Base-by-base conservation (phyloP, 108 stramenopile genomes). In the Seminavis robusta region DNA sequence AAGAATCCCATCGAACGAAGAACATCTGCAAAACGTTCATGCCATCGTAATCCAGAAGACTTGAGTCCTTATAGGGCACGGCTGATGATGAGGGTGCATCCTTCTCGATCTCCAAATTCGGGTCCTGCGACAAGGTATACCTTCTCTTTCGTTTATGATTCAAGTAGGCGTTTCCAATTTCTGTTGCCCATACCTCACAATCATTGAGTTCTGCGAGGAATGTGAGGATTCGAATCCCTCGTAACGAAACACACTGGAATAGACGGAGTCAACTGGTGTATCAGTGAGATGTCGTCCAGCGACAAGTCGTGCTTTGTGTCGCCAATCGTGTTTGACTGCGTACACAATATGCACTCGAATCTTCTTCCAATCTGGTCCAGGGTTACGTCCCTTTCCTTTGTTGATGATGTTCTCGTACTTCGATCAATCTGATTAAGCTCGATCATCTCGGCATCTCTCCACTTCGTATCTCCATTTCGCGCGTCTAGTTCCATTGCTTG, bases 81-180 rank as follows among this genome's bases (percentile, higher is more conserved):
- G 2, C 44, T 36, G 15, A 80, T 52, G 0, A 76, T 33, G 15
- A 76, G 39, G 1, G 44, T 25, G 7, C 66, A 56, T 0, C 71
- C 79, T 21, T 52, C 47, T 20, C 42, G 19, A 4, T 32, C 25
- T 15, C 62, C 67, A 50, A 75, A 80, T 31, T 75, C 69, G 30
- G 61, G 62, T 15, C 79, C 79, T 1, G 73, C 69, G 0, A 74
- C 56, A 4, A 69, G 53, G 33, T 52, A 71, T 25, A 64, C n/a
- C 51, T 64, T 73, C 58, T 68, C 71, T 5, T 33, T 40, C n/a
- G 53, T 62, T 1, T 39, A 36, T 0, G 68, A 59, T 69, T 26
- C 63, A 54, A 21, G 36, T 54, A 54, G 5, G 52, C 52, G 37
- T 54, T 54, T 13, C 36, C 36, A 19, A 54, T 54, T 5, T 54